Evolutionary conservation across 768 basidiomycete species (phyloP).

Genomic region (Xanthoconium stramineum): DNA sequence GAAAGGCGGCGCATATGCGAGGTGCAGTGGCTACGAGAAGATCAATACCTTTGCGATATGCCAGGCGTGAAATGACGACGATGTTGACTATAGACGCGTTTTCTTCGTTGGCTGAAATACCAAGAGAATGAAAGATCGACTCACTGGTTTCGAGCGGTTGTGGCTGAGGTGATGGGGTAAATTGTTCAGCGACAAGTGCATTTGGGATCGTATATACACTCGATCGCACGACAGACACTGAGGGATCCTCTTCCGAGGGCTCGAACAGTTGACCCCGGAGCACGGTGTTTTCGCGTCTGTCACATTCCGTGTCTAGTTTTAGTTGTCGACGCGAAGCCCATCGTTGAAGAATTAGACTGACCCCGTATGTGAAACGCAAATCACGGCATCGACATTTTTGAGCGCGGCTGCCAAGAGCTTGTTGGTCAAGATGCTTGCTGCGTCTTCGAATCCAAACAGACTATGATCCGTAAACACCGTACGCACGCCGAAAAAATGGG

Average conservation of each 20-base stretch:
- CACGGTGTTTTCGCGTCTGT: constrained; percentile 95
- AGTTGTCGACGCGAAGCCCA: background rate
- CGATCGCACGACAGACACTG: constrained; percentile 43
- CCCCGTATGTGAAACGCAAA: constrained; percentile 98
- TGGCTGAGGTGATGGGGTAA: constrained; percentile 56
- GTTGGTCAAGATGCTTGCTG: constrained; percentile 95
- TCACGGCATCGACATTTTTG: constrained; percentile 88
- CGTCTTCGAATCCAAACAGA: constrained; percentile 94
- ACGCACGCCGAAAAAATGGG: constrained; percentile 80
- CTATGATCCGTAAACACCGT: constrained; percentile 98
- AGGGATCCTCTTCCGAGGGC: constrained; percentile 40
- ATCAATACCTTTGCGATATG: constrained; percentile 96
- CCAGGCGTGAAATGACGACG: constrained; percentile 84
- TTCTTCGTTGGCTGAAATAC: background rate
- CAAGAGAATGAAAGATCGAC: background rate
- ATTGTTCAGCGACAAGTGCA: constrained; percentile 82
- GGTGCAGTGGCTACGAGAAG: constrained; percentile 91
- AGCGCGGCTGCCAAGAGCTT: constrained; percentile 86
- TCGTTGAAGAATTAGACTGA: constrained; percentile 32
- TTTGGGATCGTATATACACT: constrained; percentile 94
- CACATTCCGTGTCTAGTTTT: background rate
- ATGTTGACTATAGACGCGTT: constrained; percentile 66
- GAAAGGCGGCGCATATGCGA: constrained; percentile 79
- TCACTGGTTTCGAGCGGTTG: constrained; percentile 55
- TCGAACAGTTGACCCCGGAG: constrained; percentile 79